Base-by-base conservation (phyloP, 768 basidiomycete genomes). In the Mycena crocata region DNA sequence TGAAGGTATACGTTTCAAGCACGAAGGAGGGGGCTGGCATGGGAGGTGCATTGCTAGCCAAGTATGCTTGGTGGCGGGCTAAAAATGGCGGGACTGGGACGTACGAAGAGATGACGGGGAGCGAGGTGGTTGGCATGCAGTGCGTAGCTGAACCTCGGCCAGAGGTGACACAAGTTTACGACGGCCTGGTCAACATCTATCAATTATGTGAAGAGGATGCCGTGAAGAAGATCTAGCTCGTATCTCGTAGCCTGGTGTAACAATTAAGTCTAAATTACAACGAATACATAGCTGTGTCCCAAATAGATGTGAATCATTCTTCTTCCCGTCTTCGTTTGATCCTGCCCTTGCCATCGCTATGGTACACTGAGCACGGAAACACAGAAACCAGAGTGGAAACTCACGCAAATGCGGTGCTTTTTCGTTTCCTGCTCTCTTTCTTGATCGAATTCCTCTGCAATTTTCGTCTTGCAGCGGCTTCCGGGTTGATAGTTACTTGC, bases 361-460 rank as follows among this genome's bases (percentile, higher is more conserved):
- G 51, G 35, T 4, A 23, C 23, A 45, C 62, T 50, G 62, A 39
- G 49, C 63, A 12, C 48, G 5, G 44, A 30, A 30, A 15, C 9
- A 51, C 34, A 51, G 64, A 40, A 28, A 32, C 23, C 23, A 46
- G 42, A n/a, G 9, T n/a, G 19, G 6, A 39, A 12, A 84, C 92
- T 80, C 72, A 91, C 91, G 84, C 83, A 74, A 88, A 90, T 28
- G 76, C 73, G 30, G 82, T 77, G 48, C 84, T 85, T 78, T 94
- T 96, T 72, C 94, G 81, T 76, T 96, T 96, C 74, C 90, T 85
- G 69, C 92, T 92, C 71, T 93, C 94, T 78, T 94, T 95, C 82
- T 96, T 96, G 71, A 87, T 83, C 13, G 77, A 78, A 67, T 94
- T 93, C 68, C 89, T 80, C 69, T 91, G 90, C 61, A 87, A 73